phyloP scores from a whole-genome alignment of 2,329 filamentous ascomycete genomes.

The Fusarium marasasianum region DNA sequence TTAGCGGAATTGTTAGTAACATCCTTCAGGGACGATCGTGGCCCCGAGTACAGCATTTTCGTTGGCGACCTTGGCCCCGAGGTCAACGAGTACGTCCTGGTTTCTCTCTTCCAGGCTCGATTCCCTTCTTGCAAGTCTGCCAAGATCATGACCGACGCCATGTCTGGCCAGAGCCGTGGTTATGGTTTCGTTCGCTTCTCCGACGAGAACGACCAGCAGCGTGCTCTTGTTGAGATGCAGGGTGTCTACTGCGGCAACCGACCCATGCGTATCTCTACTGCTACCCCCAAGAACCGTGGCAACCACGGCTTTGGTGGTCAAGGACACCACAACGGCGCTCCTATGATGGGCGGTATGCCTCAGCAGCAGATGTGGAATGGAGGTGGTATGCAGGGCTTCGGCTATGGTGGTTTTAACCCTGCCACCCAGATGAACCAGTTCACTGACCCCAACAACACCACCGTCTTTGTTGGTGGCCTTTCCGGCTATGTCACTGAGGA shows the following conservation, averaged over 20 bases:
- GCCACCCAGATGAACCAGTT: slow-evolving; percentile 91
- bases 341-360: slow-evolving; percentile 59
- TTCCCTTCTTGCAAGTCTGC: slow-evolving; percentile 98
- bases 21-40: slow-evolving; percentile 83
- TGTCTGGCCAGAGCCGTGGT: slow-evolving; percentile 95
- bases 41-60: slow-evolving; percentile 96
- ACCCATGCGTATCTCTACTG: slow-evolving; percentile 97
- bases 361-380: slow-evolving; percentile 55
- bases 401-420: slow-evolving; percentile 58
- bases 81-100: slow-evolving; percentile 97
- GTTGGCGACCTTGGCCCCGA: slow-evolving; percentile 97
- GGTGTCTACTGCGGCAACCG: slow-evolving; percentile 98
- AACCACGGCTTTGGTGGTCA: slow-evolving; percentile 53
- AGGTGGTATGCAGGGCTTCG: slow-evolving; percentile 45
- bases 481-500: slow-evolving; percentile 99
- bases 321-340: slow-evolving; percentile 55
- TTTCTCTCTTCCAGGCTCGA: slow-evolving; percentile 95
- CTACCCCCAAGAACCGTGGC: slow-evolving; percentile 88
- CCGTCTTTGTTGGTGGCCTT: slow-evolving; percentile 95
- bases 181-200: slow-evolving; percentile 99
- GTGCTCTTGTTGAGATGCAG: slow-evolving; percentile 96
- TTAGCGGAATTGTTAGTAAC: background rate
- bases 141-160: slow-evolving; percentile 99
- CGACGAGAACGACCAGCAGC: slow-evolving; percentile 94
- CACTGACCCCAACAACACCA: slow-evolving; percentile 99